A percentile compares a stretch with the other conserved stretches of the same genome.
Conservation (phyloP, 2,329 filamentous ascomycete genomes). For the Fonsecaea pedrosoi region DNA sequence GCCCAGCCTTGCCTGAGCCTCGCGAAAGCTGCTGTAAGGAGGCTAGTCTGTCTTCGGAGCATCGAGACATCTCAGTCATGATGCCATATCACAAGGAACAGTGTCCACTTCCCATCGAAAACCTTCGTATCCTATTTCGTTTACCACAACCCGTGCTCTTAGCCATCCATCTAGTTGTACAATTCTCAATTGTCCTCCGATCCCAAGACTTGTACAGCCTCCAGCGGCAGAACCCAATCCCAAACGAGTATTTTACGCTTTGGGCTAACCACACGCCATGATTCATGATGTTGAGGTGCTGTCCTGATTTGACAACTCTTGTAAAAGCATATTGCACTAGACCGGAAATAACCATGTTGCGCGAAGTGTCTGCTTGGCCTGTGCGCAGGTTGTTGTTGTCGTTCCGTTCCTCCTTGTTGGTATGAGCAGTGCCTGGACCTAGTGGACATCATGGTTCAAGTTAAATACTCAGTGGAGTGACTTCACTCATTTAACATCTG, state of each 20-base stretch:
- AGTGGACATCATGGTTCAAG: background rate
- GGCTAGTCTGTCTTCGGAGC: background rate
- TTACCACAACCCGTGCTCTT: background rate
- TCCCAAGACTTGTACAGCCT: background rate
- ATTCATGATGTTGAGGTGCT: background rate
- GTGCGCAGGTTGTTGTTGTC: background rate
- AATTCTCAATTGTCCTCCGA: background rate
- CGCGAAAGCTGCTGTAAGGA: background rate
- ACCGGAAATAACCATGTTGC: background rate
- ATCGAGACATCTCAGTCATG: background rate
- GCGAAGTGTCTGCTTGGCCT: constrained; percentile 1
- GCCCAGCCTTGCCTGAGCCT: background rate
- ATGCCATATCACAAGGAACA: background rate
- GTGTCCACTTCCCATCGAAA: background rate
- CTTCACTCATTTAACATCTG: background rate
- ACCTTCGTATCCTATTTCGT: too few relatives aligned
- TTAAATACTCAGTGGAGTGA: background rate
- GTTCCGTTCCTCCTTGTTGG: background rate
- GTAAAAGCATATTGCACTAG: background rate
- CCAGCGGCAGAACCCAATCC: background rate
- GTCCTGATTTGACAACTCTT: background rate
- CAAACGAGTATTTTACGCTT: background rate
- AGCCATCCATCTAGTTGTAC: background rate
- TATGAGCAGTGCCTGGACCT: background rate
- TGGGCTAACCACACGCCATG: background rate